Evolutionary conservation across 345 rosid genomes (phyloP).

Genomic region (Syzygium jambos): DNA sequence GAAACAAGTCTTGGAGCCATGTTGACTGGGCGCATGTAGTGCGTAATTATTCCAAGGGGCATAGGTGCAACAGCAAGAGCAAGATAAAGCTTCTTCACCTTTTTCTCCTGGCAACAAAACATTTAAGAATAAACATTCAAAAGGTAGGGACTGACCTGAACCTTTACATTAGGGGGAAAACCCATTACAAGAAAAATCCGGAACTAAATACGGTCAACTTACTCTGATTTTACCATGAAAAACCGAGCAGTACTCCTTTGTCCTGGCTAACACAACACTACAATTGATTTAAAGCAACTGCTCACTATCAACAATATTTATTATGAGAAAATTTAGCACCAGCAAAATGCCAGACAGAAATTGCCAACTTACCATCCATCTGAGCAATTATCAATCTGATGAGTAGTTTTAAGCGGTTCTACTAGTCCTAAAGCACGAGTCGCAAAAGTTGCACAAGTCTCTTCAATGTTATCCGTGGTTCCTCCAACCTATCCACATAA

Average conservation of each 20-base stretch:
- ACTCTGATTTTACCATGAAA: slow-evolving; percentile 77
- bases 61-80: slow-evolving; percentile 83
- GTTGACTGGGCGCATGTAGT: slow-evolving; percentile 85
- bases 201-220: slow-evolving; percentile 3
- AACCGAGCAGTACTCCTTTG: slow-evolving; percentile 73
- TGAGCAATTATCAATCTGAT: slow-evolving; percentile 95
- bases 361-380: slow-evolving; percentile 70
- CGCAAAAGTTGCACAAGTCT: slow-evolving; percentile 86
- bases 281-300: slow-evolving; percentile 11
- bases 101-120: slow-evolving; percentile 42
- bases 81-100: slow-evolving; percentile 79
- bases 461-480: slow-evolving; percentile 85
- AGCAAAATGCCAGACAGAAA: not conserved
- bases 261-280: slow-evolving; percentile 81
- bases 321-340: not conserved
- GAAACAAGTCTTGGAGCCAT: slow-evolving; percentile 82
- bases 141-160: not conserved
- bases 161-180: not conserved
- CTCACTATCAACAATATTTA: not conserved
- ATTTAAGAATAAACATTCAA: not conserved
- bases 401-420: slow-evolving; percentile 68
- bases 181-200: not conserved
- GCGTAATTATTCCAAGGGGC: slow-evolving; percentile 66
- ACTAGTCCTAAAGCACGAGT: slow-evolving; percentile 62
- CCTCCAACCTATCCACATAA: slow-evolving; percentile 67